These are phyloP conservation scores for Nicotiana otophora DNA, from an alignment of 257 asterid species.

Conservation along the genomic window DNA sequence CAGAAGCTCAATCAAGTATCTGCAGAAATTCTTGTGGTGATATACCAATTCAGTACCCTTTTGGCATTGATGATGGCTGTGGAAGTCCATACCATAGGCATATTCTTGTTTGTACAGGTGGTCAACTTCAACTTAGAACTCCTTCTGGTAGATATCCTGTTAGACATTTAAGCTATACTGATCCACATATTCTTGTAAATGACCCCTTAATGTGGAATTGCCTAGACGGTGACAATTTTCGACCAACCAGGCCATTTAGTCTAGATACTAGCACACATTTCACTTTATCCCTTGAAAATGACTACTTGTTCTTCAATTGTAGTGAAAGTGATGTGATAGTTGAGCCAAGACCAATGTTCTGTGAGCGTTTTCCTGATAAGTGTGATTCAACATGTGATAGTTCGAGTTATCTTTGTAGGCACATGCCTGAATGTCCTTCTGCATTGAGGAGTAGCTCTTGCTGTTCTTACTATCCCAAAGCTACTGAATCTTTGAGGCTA, in stretches of 20 bases:
- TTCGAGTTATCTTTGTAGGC: slow-evolving; percentile 72
- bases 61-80: slow-evolving; percentile 88
- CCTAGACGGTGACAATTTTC: slow-evolving; percentile 47
- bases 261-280: slow-evolving; percentile 79
- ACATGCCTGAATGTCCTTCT: slow-evolving; percentile 56
- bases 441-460: slow-evolving; percentile 49
- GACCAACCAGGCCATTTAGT: slow-evolving; percentile 74
- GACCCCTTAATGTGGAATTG: slow-evolving; percentile 89
- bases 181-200: slow-evolving; percentile 64
- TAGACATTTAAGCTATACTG: slow-evolving; percentile 56
- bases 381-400: slow-evolving; percentile 92
- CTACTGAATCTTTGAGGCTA: slow-evolving; percentile 75
- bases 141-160: slow-evolving; percentile 78
- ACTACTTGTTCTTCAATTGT: slow-evolving; percentile 87
- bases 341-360: slow-evolving; percentile 66
- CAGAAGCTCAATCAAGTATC: slow-evolving; percentile 39
- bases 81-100: slow-evolving; percentile 76
- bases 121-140: slow-evolving; percentile 54
- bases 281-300: slow-evolving; percentile 59
- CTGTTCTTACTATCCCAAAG: slow-evolving; percentile 83
- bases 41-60: slow-evolving; percentile 70
- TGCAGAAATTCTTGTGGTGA: slow-evolving; percentile 73
- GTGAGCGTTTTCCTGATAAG: slow-evolving; percentile 79
- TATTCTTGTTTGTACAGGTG: slow-evolving; percentile 57
- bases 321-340: slow-evolving; percentile 60